These are phyloP conservation scores for Salix dunnii DNA, from an alignment of 345 rosid species.

Conservation along the genomic window DNA sequence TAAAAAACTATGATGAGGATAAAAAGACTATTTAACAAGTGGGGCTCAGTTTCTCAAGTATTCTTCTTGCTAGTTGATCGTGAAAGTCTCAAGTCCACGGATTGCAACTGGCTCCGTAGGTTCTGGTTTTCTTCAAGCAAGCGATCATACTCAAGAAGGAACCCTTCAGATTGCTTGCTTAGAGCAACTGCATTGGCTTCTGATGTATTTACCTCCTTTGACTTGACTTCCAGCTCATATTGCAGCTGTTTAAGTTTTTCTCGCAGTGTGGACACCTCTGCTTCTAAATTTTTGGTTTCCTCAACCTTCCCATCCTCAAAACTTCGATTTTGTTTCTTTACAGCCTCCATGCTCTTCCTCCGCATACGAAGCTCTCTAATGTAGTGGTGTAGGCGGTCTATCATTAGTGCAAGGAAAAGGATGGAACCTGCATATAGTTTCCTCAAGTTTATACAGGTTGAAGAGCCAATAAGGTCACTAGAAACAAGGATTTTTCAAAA, in stretches of 20 bases:
- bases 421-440: constrained; percentile 55
- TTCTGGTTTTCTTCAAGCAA: constrained; percentile 78
- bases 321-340: constrained; percentile 56
- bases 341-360: constrained; percentile 77
- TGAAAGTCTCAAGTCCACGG: constrained; percentile 53
- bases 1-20: not conserved
- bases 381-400: constrained; percentile 84
- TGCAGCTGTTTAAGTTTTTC: constrained; percentile 47
- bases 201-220: constrained; percentile 50
- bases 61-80: constrained; percentile 73
- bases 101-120: constrained; percentile 58
- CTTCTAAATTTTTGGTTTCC: constrained; percentile 56
- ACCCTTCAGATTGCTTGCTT: constrained; percentile 90
- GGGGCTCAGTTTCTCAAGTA: constrained; percentile 31
- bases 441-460: constrained; percentile 6
- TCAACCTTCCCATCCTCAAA: constrained; percentile 61
- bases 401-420: constrained; percentile 77
- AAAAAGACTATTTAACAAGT: not conserved
- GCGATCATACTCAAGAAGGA: constrained; percentile 85
- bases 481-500: constrained; percentile 2
- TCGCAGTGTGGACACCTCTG: constrained; percentile 39
- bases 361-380: constrained; percentile 76
- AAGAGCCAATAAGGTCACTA: constrained; percentile 4
- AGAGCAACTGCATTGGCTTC: constrained; percentile 74
- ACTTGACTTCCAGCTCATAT: constrained; percentile 46